Percentiles rank a stretch among this genome's conserved stretches.
Conservation (phyloP, 2,329 filamentous ascomycete genomes). For the Hymenoscyphus salicellus region DNA sequence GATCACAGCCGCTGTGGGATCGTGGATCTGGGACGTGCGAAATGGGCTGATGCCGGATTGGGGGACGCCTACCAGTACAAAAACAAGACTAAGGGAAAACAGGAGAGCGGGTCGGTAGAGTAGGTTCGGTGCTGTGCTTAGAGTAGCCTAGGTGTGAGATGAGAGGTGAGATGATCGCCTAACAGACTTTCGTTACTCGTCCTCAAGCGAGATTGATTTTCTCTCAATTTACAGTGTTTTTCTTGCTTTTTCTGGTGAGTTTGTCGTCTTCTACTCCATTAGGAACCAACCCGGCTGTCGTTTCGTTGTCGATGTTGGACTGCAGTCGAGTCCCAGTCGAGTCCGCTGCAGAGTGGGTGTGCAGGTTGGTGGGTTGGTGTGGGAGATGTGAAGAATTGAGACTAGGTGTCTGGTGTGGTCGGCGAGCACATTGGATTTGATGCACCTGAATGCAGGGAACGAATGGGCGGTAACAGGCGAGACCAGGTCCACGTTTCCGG, state of each 20-base stretch:
- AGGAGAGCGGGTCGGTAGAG: neutral
- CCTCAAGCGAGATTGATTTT: neutral
- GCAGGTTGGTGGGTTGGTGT: neutral
- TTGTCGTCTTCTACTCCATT: neutral
- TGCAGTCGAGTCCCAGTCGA: neutral
- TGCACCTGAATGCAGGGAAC: constrained; percentile 4
- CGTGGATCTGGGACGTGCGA: constrained; percentile 3
- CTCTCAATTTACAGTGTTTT: neutral
- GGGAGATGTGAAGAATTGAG: neutral
- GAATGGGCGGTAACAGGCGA: constrained; percentile 3
- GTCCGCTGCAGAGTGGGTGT: neutral
- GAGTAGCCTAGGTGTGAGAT: neutral
- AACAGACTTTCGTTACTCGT: neutral
- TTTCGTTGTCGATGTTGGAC: neutral
- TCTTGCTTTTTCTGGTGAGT: neutral
- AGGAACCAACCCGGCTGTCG: neutral
- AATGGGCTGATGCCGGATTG: constrained; percentile 2
- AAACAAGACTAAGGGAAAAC: neutral
- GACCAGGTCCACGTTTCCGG: constrained; percentile 2
- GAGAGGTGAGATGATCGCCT: neutral
- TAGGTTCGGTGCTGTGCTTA: neutral
- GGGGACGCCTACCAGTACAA: neutral
- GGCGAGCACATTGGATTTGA: neutral
- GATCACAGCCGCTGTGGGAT: constrained; percentile 1
- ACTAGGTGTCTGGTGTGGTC: neutral